Evolutionary conservation across 306 rosid species (phyloP), one percentile per base, ranked within the genome.

Genomic region (Corylus heterophylla): DNA sequence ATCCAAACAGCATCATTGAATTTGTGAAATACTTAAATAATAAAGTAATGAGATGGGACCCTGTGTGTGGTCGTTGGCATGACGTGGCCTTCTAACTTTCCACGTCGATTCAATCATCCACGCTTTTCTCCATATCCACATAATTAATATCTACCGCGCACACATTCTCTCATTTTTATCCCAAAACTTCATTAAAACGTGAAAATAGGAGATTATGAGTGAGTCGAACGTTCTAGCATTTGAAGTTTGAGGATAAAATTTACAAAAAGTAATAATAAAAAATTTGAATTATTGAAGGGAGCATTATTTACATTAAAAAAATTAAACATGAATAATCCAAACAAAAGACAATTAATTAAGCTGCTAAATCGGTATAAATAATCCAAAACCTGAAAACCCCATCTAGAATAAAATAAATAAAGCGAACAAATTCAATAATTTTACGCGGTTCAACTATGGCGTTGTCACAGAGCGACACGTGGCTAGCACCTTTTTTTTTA

Each of bases 1-100:
- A 83, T 81, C 89, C 88, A 75, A 81, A 81, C 48, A 71, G 37
- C 49, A 75, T 83, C 82, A 79, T 79, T 88, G 47, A 50, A 18
- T 35, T 49, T 2, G 12, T 75, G 83, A 69, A 39, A 27, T 0
- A 62, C 67, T 72, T 22, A 22, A 77, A 39, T 3, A 18, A 25
- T 27, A 8, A 59, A 49, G 74, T 29, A 5, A 42, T 4, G 18
- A 31, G 4, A 61, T n/a, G 25, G 29, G 5, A 0, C 45, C 45
- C 5, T 42, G 45, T 5, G 7, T n/a, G 54, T 18, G 12, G 52
- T 45, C 68, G 55, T 25, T 13, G 70, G 25, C 25, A 22, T 22
- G 73, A 31, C 17, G 61, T 56, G 81, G 71, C 69, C 62, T 61
- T 14, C 14, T 11, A 31, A 12, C 50, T 68, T 77, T 77, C 82